These are phyloP conservation scores for Corrigiola litoralis DNA, from an alignment of 179 eudicot genomes.

Conservation along the genomic window DNA sequence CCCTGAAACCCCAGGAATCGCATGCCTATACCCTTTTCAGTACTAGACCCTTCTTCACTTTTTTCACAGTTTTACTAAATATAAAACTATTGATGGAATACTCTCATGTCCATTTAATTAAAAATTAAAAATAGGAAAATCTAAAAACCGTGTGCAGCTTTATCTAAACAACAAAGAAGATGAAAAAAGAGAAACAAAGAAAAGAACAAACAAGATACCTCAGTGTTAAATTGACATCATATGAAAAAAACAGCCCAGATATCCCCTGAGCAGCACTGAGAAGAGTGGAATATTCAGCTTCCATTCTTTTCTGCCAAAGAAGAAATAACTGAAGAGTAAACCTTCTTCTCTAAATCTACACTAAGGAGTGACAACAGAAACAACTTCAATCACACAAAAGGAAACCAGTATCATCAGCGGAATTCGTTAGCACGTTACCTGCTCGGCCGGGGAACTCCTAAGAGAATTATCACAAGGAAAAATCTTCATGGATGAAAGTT, in stretches of 20 bases:
- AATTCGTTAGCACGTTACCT: slow-evolving; percentile 36
- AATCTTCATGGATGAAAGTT: slow-evolving; percentile 70
- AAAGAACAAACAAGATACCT: slow-evolving; percentile 41
- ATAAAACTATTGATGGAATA: no score
- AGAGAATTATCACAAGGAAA: slow-evolving; percentile 87
- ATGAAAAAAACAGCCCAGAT: slow-evolving; percentile 80
- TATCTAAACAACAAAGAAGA: background rate
- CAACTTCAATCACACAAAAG: slow-evolving; percentile 10
- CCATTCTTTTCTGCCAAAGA: slow-evolving; percentile 78
- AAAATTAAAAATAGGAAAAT: no score
- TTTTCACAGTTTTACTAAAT: no score
- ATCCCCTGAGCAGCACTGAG: slow-evolving; percentile 67
- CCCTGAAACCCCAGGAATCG: no score
- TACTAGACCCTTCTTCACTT: no score
- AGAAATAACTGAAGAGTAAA: background rate
- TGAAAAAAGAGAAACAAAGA: background rate
- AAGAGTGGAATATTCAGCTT: slow-evolving; percentile 62
- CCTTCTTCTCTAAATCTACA: background rate
- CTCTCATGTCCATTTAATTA: no score
- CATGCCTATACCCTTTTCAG: no score
- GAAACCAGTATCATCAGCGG: background rate
- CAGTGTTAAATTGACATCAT: slow-evolving; percentile 80
- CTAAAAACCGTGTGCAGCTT: no score
- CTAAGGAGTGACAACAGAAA: background rate
- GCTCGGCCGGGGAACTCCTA: slow-evolving; percentile 63